phyloP scores from a whole-genome alignment of 805 yeast species.

The Wickerhamomyces sydowiorum region DNA sequence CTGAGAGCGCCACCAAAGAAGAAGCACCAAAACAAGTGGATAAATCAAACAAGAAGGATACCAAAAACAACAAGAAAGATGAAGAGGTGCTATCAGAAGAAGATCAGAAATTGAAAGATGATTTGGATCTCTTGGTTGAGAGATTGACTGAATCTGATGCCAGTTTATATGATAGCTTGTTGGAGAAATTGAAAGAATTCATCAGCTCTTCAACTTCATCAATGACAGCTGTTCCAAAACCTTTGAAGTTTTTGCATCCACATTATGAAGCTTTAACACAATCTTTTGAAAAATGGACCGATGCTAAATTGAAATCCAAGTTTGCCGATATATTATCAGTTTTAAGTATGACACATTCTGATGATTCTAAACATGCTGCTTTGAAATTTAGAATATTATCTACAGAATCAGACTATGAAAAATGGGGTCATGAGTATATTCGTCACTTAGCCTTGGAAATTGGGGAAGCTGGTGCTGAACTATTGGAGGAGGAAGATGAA shows the following conservation, averaged over 20 bases:
- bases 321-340: conserved; percentile 90
- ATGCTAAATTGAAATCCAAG: conserved; percentile 39
- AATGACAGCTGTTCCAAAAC: conserved; percentile 99
- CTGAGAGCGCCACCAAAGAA: conserved; percentile 22
- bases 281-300: conserved; percentile 64
- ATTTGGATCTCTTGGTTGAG: conserved; percentile 83
- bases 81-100: conserved; percentile 93
- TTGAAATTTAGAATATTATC: conserved; percentile 72
- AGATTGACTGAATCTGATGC: conserved; percentile 52
- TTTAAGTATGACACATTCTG: conserved; percentile 90
- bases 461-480: conserved; percentile 75
- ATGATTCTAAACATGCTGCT: conserved; percentile 72
- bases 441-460: conserved; percentile 94
- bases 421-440: conserved; percentile 98
- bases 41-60: conserved; percentile 8
- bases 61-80: conserved; percentile 17
- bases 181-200: conserved; percentile 64
- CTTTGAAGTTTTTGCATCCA: conserved; percentile 90
- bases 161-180: conserved; percentile 47
- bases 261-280: conserved; percentile 65
- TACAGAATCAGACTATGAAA: conserved; percentile 51
- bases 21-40: neutral
- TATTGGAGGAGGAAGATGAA: conserved; percentile 32
- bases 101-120: conserved; percentile 81
- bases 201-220: conserved; percentile 93